Evolutionary conservation across 2,329 filamentous ascomycete species (phyloP).

Genomic region (Raffaelea albimanens): DNA sequence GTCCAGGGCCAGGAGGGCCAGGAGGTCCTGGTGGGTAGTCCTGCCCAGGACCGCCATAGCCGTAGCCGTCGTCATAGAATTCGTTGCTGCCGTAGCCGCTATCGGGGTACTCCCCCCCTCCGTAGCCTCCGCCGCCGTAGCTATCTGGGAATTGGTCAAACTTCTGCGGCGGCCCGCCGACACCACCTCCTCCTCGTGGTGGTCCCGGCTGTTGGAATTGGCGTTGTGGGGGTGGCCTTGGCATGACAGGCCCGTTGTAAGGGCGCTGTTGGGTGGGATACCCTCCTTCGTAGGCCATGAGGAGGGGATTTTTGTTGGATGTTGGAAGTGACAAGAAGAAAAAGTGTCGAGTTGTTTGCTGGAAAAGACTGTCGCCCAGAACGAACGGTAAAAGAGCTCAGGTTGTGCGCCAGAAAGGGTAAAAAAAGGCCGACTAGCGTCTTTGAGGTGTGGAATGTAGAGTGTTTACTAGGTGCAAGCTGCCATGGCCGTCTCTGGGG

Average conservation of each 20-base stretch:
- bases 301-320: slow-evolving; percentile 2
- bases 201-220: slow-evolving; percentile 23
- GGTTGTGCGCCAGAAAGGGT: neutral
- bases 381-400: neutral
- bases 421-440: neutral
- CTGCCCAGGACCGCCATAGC: slow-evolving; percentile 31
- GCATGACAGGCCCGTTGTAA: slow-evolving; percentile 37
- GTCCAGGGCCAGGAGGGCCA: slow-evolving; percentile 32
- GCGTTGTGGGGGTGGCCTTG: slow-evolving; percentile 28
- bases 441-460: too few species aligned
- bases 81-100: slow-evolving; percentile 20
- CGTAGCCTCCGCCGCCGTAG: slow-evolving; percentile 28
- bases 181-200: slow-evolving; percentile 20
- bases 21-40: slow-evolving; percentile 31
- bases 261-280: slow-evolving; percentile 34
- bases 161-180: slow-evolving; percentile 21
- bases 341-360: neutral
- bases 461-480: neutral
- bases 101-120: slow-evolving; percentile 20
- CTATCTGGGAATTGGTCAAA: slow-evolving; percentile 37
- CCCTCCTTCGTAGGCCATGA: slow-evolving; percentile 43
- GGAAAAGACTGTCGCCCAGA: neutral
- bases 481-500: neutral
- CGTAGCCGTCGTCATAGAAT: slow-evolving; percentile 37
- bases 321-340: neutral